Evolutionary conservation across 306 rosid species (phyloP).

Genomic region (Lathyrus aphaca): DNA sequence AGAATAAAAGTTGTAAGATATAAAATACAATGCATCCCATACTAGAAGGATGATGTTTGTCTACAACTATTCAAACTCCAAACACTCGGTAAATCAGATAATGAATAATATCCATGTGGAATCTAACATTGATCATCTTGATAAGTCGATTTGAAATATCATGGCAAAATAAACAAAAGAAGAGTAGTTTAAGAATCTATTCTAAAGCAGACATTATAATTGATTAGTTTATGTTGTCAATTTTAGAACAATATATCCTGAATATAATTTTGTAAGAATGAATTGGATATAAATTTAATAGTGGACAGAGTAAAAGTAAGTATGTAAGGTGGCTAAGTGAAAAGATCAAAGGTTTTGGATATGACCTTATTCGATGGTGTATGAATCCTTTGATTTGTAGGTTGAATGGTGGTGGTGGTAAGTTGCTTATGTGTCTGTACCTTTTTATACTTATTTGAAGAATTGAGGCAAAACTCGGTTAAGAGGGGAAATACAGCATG

Average conservation of each 20-base stretch:
- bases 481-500: background rate
- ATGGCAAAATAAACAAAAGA: too few relatives aligned
- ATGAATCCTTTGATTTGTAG: background rate
- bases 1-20: background rate
- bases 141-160: background rate
- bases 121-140: constrained; percentile 9
- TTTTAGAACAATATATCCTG: too few relatives aligned
- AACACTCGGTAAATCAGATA: background rate
- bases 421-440: too few relatives aligned
- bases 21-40: background rate
- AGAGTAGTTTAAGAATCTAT: too few relatives aligned
- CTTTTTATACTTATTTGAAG: background rate
- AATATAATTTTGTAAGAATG: background rate
- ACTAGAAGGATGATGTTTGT: background rate
- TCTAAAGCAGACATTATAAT: too few relatives aligned
- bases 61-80: background rate
- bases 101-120: constrained; percentile 4
- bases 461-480: background rate
- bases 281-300: background rate
- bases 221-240: too few relatives aligned
- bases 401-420: background rate
- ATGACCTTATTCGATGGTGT: background rate
- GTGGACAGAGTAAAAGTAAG: background rate
- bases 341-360: background rate
- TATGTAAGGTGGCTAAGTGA: background rate